Conservation (phyloP, 2,329 filamentous ascomycete species). For the Colletotrichum theobromicola region DNA sequence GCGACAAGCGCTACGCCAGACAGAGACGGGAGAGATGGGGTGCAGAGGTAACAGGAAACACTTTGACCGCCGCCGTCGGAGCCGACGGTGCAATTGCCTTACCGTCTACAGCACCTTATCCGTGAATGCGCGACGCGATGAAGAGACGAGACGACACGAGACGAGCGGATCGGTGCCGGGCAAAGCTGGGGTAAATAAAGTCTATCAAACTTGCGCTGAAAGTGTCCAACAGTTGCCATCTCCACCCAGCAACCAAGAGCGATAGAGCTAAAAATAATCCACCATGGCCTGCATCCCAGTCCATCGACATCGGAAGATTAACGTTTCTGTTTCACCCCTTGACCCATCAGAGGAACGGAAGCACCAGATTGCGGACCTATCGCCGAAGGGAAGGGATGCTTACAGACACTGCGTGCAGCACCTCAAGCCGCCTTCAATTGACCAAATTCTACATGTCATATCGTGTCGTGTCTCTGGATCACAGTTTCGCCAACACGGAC, state of each 20-base stretch:
- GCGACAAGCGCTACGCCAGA: slow-evolving; percentile 18
- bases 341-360: slow-evolving; percentile 18
- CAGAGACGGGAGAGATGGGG: not conserved
- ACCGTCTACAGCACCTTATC: not conserved
- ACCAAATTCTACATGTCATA: not conserved
- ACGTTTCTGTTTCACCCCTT: slow-evolving; percentile 20
- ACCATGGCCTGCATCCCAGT: slow-evolving; percentile 17
- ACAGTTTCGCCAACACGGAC: not conserved
- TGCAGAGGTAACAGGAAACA: not conserved
- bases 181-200: slow-evolving; percentile 20
- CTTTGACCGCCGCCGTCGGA: slow-evolving; percentile 8
- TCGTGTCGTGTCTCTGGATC: not conserved
- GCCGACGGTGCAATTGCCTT: slow-evolving; percentile 7
- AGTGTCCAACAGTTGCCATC: not conserved
- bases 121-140: not conserved
- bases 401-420: not conserved
- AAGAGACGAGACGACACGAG: slow-evolving; percentile 12
- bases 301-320: slow-evolving; percentile 23
- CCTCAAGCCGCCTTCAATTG: not conserved
- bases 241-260: not conserved
- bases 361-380: not conserved
- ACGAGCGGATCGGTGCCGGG: slow-evolving; percentile 15
- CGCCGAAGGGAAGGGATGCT: not conserved
- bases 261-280: slow-evolving; percentile 21
- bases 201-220: not conserved